Base-by-base conservation (phyloP, 2,329 filamentous ascomycete genomes). In the Penicillium sp. region DNA sequence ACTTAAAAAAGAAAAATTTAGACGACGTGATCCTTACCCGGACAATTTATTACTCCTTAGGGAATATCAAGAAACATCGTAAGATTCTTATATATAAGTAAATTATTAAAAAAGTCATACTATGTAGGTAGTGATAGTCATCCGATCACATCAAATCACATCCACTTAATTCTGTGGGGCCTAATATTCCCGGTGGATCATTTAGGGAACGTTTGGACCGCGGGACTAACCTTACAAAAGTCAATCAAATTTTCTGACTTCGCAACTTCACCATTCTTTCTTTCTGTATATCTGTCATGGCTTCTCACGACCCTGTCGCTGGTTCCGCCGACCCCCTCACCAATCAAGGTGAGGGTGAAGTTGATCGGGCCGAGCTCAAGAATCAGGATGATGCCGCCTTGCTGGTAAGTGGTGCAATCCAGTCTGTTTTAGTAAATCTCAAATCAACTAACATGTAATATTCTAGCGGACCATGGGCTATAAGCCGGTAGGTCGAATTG, bases 381-480 rank as follows among this genome's bases (percentile, higher is more conserved):
- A 67, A 67, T 2, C 65, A 69, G 45, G 71, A 73, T 62, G 74
- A 76, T 69, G 73, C 71, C 25, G 72, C 72, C 35, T 60, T 76
- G 40, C 50, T 76, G 68, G 74, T 75, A 59, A 60, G 71, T 71
- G 15, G 35, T 43, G 35, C 43, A 54, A 15, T 15, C 50, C 40
- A 19, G 12, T 9, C 4, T 54, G 29, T 17, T 12, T 8, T 49
- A 8, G 9, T 12, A 23, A 15, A 37, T 17, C 7, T 19, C 37
- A 25, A 23, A 43, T 6, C 6, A 12, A 54, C 67, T 66, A 57
- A 71, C 58, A 21, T 13, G 12, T 52, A 60, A 59, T 54, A 7
- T 64, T 62, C 62, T 65, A 78, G 77, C 76, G 78, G 71, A 77
- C 77, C n/a, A 73, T 83, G 68, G 81, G 81, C 49, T 84, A 84